These are phyloP conservation scores for Amphichorda felina DNA, from an alignment of 2,329 filamentous ascomycete species.

Conservation along the genomic window DNA sequence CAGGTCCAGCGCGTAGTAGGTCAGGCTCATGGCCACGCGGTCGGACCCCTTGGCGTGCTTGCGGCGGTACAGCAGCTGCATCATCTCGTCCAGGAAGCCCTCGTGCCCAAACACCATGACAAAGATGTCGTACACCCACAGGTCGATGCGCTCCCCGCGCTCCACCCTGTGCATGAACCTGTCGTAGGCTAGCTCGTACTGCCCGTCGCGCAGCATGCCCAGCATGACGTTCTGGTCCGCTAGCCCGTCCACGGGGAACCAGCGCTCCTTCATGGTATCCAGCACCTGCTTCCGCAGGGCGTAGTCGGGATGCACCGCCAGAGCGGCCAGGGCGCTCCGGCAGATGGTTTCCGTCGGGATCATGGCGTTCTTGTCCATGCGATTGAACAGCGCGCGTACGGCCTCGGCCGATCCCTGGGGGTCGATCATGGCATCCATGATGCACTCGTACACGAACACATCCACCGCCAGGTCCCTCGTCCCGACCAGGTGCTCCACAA, in stretches of 20 bases:
- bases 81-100: slow-evolving; percentile 66
- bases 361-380: slow-evolving; percentile 55
- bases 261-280: slow-evolving; percentile 60
- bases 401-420: slow-evolving; percentile 54
- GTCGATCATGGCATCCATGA: slow-evolving; percentile 62
- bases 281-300: slow-evolving; percentile 60
- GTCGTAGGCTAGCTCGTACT: slow-evolving; percentile 69
- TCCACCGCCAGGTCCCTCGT: slow-evolving; percentile 43
- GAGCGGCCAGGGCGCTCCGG: slow-evolving; percentile 57
- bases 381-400: slow-evolving; percentile 52
- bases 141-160: slow-evolving; percentile 40
- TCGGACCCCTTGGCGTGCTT: slow-evolving; percentile 20
- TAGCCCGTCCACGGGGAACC: slow-evolving; percentile 42
- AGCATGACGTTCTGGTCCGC: slow-evolving; percentile 52
- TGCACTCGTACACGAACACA: slow-evolving; percentile 55
- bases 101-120: slow-evolving; percentile 60
- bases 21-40: slow-evolving; percentile 37
- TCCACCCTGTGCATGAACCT: slow-evolving; percentile 56
- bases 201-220: slow-evolving; percentile 67
- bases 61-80: slow-evolving; percentile 53
- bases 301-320: slow-evolving; percentile 81
- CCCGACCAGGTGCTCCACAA: slow-evolving; percentile 48
- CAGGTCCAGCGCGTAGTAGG: slow-evolving; percentile 64
- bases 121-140: slow-evolving; percentile 72
- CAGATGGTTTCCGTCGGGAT: slow-evolving; percentile 55